Evolutionary conservation across 306 rosid species (phyloP), one percentile per base, ranked within the genome.

Genomic region (Trifolium dubium): DNA sequence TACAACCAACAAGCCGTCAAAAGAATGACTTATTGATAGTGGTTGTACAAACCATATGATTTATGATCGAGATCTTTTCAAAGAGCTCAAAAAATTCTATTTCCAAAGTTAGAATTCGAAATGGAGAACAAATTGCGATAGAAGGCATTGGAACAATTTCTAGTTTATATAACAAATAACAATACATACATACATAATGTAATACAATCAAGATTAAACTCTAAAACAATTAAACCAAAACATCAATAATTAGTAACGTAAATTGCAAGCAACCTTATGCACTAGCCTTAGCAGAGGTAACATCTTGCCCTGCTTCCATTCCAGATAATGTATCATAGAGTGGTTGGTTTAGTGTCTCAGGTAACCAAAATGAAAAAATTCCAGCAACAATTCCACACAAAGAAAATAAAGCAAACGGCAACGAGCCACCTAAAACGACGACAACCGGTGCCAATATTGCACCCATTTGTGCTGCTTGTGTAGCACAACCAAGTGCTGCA

Each of bases 381-480:
- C 98, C 97, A 2, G 83, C 98, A 2, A 37, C 64, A 2, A 83
- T 40, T 29, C 92, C 98, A 34, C 97, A 91, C 4, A 56, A 66
- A 0, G 88, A 90, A 46, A 93, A 93, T 81, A 85, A 87, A 3
- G 74, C 83, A 71, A 94, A 91, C 8, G 98, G 96, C 67, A 81
- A 44, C 10, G 86, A 82, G 0, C 94, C 97, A 0, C 96, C 97
- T 81, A 89, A 47, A 79, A 91, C 94, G 60, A 93, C 98, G 53
- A 91, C 94, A 69, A 91, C 54, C 4, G 98, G 98, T 0, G 98
- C 88, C 79, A 89, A 65, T 17, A 93, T 86, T 0, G 98, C 98
- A 30, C 98, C 98, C 96, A 93, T 88, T 23, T 91, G 96, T 1
- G 87, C 86, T 0, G 98, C 97, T 64, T 91, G 98, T 0, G 96